These are phyloP conservation scores for Lodderomyces oxycetoniae DNA, from an alignment of 1,139 yeast species.

Conservation along the genomic window DNA sequence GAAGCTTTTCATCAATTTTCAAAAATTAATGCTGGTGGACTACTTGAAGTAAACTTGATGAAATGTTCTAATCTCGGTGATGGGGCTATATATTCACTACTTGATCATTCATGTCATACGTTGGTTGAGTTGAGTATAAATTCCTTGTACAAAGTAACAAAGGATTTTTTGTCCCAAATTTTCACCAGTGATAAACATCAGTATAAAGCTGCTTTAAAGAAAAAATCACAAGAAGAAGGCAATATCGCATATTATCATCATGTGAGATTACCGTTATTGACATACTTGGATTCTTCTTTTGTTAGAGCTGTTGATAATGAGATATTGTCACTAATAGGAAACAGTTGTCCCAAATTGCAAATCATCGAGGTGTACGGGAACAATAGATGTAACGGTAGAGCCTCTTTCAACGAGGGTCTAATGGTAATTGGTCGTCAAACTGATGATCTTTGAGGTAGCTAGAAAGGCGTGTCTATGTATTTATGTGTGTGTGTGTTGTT, in stretches of 20 bases:
- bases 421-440: slow-evolving; percentile 75
- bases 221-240: slow-evolving; percentile 12
- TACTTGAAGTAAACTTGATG: slow-evolving; percentile 56
- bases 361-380: slow-evolving; percentile 77
- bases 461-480: neutral
- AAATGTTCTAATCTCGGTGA: slow-evolving; percentile 68
- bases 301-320: slow-evolving; percentile 69
- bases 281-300: slow-evolving; percentile 70
- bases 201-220: slow-evolving; percentile 25
- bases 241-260: slow-evolving; percentile 17
- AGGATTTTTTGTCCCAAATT: slow-evolving; percentile 40
- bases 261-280: slow-evolving; percentile 46
- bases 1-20: slow-evolving; percentile 41
- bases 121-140: slow-evolving; percentile 67
- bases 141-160: slow-evolving; percentile 58
- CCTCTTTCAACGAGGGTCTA: slow-evolving; percentile 48
- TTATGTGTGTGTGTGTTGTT: too few relatives aligned
- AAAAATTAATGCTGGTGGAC: slow-evolving; percentile 51
- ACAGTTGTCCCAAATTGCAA: slow-evolving; percentile 54
- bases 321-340: slow-evolving; percentile 48
- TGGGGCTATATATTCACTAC: slow-evolving; percentile 51
- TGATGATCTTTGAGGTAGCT: slow-evolving; percentile 9
- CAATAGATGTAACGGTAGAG: slow-evolving; percentile 59
- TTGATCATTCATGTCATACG: slow-evolving; percentile 62
- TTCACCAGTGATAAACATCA: slow-evolving; percentile 38